These are phyloP conservation scores for Tremellales sp. DNA, from an alignment of 1,284 basidiomycete species.

Conservation along the genomic window DNA sequence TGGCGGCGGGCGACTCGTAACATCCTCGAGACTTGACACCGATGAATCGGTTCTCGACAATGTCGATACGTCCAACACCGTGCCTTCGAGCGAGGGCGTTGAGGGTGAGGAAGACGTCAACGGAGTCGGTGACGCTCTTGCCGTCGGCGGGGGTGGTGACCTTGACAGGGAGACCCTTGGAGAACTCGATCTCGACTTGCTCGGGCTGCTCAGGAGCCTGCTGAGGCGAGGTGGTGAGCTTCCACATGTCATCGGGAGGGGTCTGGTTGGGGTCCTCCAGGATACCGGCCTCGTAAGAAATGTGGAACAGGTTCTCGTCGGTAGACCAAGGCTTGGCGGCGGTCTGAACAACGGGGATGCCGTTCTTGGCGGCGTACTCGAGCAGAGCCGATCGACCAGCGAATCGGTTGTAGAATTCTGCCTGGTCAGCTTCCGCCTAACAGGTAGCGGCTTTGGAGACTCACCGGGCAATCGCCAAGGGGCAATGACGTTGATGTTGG, in stretches of 20 bases:
- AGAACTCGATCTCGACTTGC: slow-evolving; percentile 78
- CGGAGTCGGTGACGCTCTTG: slow-evolving; percentile 74
- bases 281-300: slow-evolving; percentile 98
- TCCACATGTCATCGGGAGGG: slow-evolving; percentile 99
- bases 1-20: slow-evolving; percentile 95
- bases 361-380: slow-evolving; percentile 80
- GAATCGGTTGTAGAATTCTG: slow-evolving; percentile 97
- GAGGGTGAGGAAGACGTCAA: slow-evolving; percentile 89
- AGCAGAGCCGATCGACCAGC: slow-evolving; percentile 91
- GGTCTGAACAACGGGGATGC: slow-evolving; percentile 92
- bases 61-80: slow-evolving; percentile 94
- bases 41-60: slow-evolving; percentile 99
- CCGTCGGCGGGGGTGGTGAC: slow-evolving; percentile 56
- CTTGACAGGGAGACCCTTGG: slow-evolving; percentile 77
- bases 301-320: slow-evolving; percentile 99
- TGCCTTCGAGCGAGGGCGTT: slow-evolving; percentile 92
- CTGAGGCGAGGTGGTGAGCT: slow-evolving; percentile 82
- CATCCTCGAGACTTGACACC: slow-evolving; percentile 98
- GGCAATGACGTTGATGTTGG: slow-evolving; percentile 97
- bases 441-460: slow-evolving; percentile 15
- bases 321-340: slow-evolving; percentile 98
- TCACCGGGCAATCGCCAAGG: slow-evolving; percentile 92
- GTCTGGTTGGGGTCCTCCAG: slow-evolving; percentile 95
- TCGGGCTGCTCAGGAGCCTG: slow-evolving; percentile 78
- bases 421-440: background rate